Evolutionary conservation across 768 basidiomycete species (phyloP), one percentile per base, ranked within the genome.

Genomic region (Trametes punicea): DNA sequence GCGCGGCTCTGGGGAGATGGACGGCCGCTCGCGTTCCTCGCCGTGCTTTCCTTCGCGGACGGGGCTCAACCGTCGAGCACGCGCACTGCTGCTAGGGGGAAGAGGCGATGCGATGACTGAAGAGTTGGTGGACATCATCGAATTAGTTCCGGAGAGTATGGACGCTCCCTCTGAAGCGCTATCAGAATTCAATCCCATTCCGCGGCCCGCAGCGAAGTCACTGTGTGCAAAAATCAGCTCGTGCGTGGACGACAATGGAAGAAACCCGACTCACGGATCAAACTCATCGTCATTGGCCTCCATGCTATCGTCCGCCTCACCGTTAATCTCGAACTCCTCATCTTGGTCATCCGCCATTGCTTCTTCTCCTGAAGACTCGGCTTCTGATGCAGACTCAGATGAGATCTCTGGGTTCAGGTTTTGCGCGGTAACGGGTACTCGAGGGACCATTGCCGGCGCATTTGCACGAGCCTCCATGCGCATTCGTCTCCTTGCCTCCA

Each of bases 401-500:
- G 85, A 73, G 1, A 72, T 9, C 33, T 76, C 77, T 0, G 74
- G 72, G 55, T 84, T 83, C 16, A 80, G 72, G 47, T 78, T 75
- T 44, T 60, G 53, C 0, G 66, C 53, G 4, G 64, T 58, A 42
- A 66, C 67, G 5, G 74, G 72, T 21, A 71, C 66, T n/a, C 70
- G 61, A n/a, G 69, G 71, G 30, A 67, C 62, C 1, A 66, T 56
- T 2, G 69, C 64, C 3, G 73, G 69, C n/a, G 67, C 78, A 56
- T 33, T 70, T 67, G 15, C 78, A 71, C 87, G 80, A 4, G 85
- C 85, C 36, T 80, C 81, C 75, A 93, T 81, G 11, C 90, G 78
- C 36, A 78, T 69, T 52, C 78, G 77, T 23, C 91, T 72, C 15
- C 90, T 75, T 4, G 79, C 82, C 60, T 91, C 91, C 90, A 92